Conservation (phyloP, 495 filamentous ascomycete species). For the Pseudoneurospora amorphoporcata region DNA sequence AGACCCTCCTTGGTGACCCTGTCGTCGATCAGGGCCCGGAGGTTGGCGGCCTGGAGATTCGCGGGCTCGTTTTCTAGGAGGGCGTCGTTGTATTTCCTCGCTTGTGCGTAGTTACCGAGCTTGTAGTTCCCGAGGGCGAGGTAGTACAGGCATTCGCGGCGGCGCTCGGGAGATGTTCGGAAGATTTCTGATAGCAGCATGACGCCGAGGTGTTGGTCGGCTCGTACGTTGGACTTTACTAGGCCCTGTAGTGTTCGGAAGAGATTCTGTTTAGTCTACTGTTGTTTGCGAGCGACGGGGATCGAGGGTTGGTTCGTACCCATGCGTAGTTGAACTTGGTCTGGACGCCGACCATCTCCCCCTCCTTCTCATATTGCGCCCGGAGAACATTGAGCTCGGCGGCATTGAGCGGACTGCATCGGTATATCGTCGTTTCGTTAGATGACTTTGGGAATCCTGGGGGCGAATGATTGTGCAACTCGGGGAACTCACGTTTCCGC, state of each 20-base stretch:
- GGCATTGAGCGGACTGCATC: slow-evolving; percentile 66
- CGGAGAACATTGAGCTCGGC: slow-evolving; percentile 86
- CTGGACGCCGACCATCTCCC: slow-evolving; percentile 89
- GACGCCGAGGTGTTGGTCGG: slow-evolving; percentile 91
- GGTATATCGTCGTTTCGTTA: background rate
- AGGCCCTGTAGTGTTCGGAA: slow-evolving; percentile 52
- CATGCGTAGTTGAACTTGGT: slow-evolving; percentile 99
- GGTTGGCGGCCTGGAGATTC: slow-evolving; percentile 80
- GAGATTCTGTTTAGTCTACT: background rate
- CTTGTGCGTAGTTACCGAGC: slow-evolving; percentile 93
- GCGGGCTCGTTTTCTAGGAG: slow-evolving; percentile 79
- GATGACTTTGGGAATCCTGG: slow-evolving; percentile 2
- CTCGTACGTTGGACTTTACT: slow-evolving; percentile 76
- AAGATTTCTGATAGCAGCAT: slow-evolving; percentile 94
- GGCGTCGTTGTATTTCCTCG: slow-evolving; percentile 85
- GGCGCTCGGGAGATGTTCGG: slow-evolving; percentile 77
- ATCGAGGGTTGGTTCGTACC: slow-evolving; percentile 38
- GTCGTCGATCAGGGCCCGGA: slow-evolving; percentile 82
- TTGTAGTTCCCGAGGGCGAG: slow-evolving; percentile 95
- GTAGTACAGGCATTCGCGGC: slow-evolving; percentile 96
- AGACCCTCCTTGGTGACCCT: slow-evolving; percentile 91
- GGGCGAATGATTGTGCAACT: background rate
- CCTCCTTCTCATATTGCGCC: slow-evolving; percentile 91
- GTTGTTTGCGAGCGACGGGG: background rate
- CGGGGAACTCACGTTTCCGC: slow-evolving; percentile 66